phyloP scores from a whole-genome alignment of 371 early-diverging fungal genomes.

The Mortierella sp. region DNA sequence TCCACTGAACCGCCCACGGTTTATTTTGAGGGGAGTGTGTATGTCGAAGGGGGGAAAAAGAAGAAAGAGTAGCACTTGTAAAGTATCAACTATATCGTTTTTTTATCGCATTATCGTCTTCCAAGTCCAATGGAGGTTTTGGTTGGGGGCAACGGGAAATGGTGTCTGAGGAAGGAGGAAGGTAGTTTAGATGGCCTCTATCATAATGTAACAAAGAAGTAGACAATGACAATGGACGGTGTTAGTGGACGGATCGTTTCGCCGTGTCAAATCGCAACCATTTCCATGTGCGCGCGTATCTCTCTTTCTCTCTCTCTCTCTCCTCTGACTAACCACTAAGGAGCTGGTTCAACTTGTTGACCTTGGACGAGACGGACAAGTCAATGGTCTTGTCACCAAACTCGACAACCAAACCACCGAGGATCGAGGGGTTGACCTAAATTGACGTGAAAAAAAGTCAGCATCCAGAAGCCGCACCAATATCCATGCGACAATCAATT shows the following conservation, averaged over 20 bases:
- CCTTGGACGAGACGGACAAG: conserved; percentile 92
- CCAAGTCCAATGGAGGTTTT: too few relatives aligned
- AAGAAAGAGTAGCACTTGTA: conserved; percentile 7
- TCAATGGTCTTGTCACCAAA: conserved; percentile 98
- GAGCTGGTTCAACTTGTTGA: conserved; percentile 95
- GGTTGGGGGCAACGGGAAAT: background rate
- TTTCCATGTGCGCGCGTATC: too few relatives aligned
- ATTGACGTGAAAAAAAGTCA: too few relatives aligned
- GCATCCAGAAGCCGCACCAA: too few relatives aligned
- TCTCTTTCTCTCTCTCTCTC: too few relatives aligned
- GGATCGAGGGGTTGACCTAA: conserved; percentile 88
- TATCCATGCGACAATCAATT: too few relatives aligned
- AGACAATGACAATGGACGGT: too few relatives aligned
- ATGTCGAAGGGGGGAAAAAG: conserved; percentile 12
- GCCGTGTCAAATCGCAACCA: too few relatives aligned
- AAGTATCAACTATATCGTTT: conserved; percentile 7
- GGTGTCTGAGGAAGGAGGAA: background rate
- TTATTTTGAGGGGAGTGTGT: conserved; percentile 30
- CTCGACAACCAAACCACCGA: conserved; percentile 97
- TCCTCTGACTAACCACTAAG: conserved; percentile 55
- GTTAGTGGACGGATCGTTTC: too few relatives aligned
- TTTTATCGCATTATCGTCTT: conserved; percentile 8
- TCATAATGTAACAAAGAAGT: too few relatives aligned
- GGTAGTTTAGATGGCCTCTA: conserved; percentile 36
- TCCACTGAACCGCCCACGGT: conserved; percentile 11